phyloP scores from a whole-genome alignment of 148 eudicot genomes.

The Talinum fruticosum region DNA sequence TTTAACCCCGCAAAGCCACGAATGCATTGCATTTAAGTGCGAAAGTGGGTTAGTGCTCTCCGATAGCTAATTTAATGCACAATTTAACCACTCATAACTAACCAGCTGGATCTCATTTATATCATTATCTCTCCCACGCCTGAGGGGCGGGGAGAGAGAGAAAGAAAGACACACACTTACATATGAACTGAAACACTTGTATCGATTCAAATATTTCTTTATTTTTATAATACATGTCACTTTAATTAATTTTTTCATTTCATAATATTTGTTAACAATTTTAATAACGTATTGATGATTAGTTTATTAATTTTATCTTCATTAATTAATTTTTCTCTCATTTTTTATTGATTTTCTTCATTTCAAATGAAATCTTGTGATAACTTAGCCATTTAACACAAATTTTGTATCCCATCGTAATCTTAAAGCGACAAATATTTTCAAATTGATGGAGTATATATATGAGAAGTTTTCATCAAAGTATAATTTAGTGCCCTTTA shows the following conservation, averaged over 20 bases:
- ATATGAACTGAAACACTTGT: not conserved
- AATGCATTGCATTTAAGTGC: not conserved
- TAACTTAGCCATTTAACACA: too few species aligned
- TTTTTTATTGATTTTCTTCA: too few species aligned
- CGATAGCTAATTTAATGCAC: not conserved
- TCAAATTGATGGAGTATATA: not conserved
- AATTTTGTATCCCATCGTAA: too few species aligned
- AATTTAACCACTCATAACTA: not conserved
- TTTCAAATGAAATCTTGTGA: too few species aligned
- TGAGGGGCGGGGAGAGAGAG: not conserved
- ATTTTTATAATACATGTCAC: too few species aligned
- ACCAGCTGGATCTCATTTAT: not conserved
- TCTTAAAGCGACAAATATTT: too few species aligned
- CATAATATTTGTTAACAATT: too few species aligned
- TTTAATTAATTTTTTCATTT: too few species aligned
- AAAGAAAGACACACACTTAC: not conserved
- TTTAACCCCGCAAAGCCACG: not conserved
- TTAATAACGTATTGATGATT: too few species aligned
- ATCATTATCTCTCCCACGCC: not conserved
- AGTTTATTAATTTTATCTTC: too few species aligned
- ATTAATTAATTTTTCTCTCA: too few species aligned
- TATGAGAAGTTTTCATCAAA: not conserved
- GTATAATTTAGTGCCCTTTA: not conserved
- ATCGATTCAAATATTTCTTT: too few species aligned
- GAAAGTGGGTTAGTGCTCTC: not conserved